Percentiles rank a stretch among this genome's conserved stretches.
phyloP scores from a whole-genome alignment of 2,329 filamentous ascomycete genomes.

The Fusarium sp. region DNA sequence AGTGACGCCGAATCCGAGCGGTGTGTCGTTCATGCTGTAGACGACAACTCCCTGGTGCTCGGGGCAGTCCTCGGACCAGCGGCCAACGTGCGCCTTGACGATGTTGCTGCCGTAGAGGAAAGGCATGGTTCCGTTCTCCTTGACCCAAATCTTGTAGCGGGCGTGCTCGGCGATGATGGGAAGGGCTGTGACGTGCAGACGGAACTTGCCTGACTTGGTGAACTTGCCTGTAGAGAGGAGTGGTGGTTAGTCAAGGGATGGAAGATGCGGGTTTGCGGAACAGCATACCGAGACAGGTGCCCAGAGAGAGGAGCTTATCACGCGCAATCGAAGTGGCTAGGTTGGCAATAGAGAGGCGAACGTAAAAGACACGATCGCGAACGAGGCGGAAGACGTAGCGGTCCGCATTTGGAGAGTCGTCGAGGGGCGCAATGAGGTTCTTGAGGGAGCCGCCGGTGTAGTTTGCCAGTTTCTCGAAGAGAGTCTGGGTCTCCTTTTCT shows the following conservation, averaged over 20 bases:
- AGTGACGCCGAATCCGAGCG: slow-evolving; percentile 92
- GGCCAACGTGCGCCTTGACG: slow-evolving; percentile 75
- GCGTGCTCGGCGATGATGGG: slow-evolving; percentile 91
- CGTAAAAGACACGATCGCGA: slow-evolving; percentile 88
- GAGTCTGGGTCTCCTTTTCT: slow-evolving; percentile 79
- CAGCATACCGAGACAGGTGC: slow-evolving; percentile 77
- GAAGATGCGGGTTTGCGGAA: background rate
- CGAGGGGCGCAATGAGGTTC: slow-evolving; percentile 80
- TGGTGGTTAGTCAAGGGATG: slow-evolving; percentile 21
- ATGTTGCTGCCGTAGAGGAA: slow-evolving; percentile 95
- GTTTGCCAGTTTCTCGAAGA: slow-evolving; percentile 92
- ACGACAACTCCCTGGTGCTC: slow-evolving; percentile 94
- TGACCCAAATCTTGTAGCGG: slow-evolving; percentile 97
- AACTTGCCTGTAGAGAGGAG: slow-evolving; percentile 75
- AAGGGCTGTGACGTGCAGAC: slow-evolving; percentile 89
- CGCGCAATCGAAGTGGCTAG: slow-evolving; percentile 87
- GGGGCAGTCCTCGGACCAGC: slow-evolving; percentile 91
- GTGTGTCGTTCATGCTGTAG: slow-evolving; percentile 90
- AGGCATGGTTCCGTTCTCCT: slow-evolving; percentile 95
- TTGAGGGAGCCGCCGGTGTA: slow-evolving; percentile 91
- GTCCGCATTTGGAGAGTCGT: slow-evolving; percentile 74
- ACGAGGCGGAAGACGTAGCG: slow-evolving; percentile 88
- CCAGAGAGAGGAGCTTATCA: slow-evolving; percentile 85
- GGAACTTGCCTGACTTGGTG: slow-evolving; percentile 96
- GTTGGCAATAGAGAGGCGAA: slow-evolving; percentile 89